Base-by-base conservation (phyloP, 164 flowering plant genomes). In the Dillenia turbinata region DNA sequence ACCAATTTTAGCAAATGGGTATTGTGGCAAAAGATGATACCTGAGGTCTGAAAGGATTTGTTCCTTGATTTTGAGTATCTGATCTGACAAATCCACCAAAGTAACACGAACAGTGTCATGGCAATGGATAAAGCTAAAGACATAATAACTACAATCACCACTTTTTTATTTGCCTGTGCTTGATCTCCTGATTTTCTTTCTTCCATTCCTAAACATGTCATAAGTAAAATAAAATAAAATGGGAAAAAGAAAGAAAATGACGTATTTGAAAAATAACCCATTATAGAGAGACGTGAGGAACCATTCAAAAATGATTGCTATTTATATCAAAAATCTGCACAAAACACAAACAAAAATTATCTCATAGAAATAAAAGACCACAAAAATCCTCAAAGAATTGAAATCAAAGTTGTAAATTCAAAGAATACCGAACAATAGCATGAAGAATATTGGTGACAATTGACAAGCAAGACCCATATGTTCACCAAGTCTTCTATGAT, bases 61-160 rank as follows among this genome's bases (percentile, higher is more conserved):
- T 57, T 59, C 57, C 67, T 75, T 3, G 56, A 65, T 26, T 52
- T 49, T 2, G 64, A 48, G 48, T 57, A 68, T 59, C 60, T 69
- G 44, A 24, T 61, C 8, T 69, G 57, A 52, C 12, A 59, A 62
- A 71, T 44, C 60, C 72, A 66, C 43, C 61, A 26, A 58, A 67
- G 64, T 33, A 70, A 17, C 17, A 69, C 49, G 40, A 49, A 46
- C 10, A 70, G 60, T 9, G 74, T 9, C 45, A 69, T 66, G 48
- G 54, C 63, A 61, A 65, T 57, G 6, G 64, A 52, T 9, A 62
- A 58, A 47, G 62, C 44, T 9, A 73, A 68, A 26, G 65, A 74
- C 24, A 69, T 10, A 26, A 74, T 54, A 26, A 71, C 48, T 49
- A 66, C 66, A 46, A 66, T 52, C 43, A 71, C 59, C 68, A 60